Base-by-base conservation (phyloP, 139 green algal genomes). In the Volvox reticuliferus region DNA sequence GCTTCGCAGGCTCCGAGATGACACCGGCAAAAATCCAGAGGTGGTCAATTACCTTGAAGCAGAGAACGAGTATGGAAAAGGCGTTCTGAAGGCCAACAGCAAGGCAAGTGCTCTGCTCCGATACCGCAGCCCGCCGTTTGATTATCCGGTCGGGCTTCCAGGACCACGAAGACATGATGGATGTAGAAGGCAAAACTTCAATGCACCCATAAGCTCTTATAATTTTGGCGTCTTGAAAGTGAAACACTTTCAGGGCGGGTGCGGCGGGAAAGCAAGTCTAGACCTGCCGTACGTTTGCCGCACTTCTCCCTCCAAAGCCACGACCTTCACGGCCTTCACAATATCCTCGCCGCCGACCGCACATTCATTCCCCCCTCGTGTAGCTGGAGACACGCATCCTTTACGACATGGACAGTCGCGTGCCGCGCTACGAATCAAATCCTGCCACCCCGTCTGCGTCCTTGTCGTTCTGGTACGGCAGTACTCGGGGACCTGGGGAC, bases 381-480 rank as follows among this genome's bases (percentile, higher is more conserved):
- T 35, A 89, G 84, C 19, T 78, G 17, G 67, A 89, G 68, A 73
- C 69, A 1, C 62, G 28, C 28, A 22, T 89, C 12, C 69, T 89
- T n/a, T 6, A 33, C 18, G 44, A 37, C 44, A 89, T 89, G 85
- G 85, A 55, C n/a, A 14, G 68, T 17, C 85, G 85, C 19, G 85
- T 89, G 44, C 85, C 85, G 0, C 85, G 50, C 69, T 19, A 24
- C n/a, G 85, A 89, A 33, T 33, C 18, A 26, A 62, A n/a, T 12
- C 69, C 71, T 19, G 21, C 82, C 0, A 35, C 26, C 1, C 85
- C 71, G 1, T 82, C 69, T 32, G 65, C 2, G 3, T 35, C 9
- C 30, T 28, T 75, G n/a, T 89, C 71, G 6, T 88, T 84, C 80
- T 37, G 82, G 73, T 93, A 92, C 73, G 80, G 75, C 61, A 32